Base-by-base conservation (phyloP, 73 alveolate species). In the Diophrys appendiculata region DNA sequence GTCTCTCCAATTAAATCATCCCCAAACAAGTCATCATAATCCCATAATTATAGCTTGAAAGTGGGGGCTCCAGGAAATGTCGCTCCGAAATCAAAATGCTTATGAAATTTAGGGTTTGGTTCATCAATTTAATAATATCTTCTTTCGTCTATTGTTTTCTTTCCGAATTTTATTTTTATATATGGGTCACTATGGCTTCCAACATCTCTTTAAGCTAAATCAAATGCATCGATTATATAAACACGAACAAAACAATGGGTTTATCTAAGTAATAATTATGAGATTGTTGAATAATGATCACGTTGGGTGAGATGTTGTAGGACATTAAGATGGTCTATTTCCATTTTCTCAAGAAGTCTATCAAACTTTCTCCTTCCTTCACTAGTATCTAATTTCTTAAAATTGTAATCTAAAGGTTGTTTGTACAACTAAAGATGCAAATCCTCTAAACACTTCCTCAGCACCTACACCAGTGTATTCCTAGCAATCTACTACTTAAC, bases 11-110 rank as follows among this genome's bases (percentile, higher is more conserved):
- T 67, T 29, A 28, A 43, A 43, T 43, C 60, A 43, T 43, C 60
- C 5, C 60, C 60, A 43, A 43, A 43, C 43, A 97, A 72, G 60
- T 94, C 97, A 90, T 97, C 98, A 77, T 92, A 91, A 87, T 97
- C 99, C 98, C 95, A 92, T 0, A 93, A 94, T 81, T 97, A 90
- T 2, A 97, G 81, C 29, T 68, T 77, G 1, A 97, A 72, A n/a
- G 95, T 92, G 13, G 97, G 81, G 52, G 96, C 97, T 0, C 99
- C 99, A 30, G 99, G 99, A 82, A 97, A 94, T 18, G 64, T 78
- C 3, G 98, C 87, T 35, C 86, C 86, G 29, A 76, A 76, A 25
- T 90, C 94, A 86, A 77, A 92, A 73, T 72, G 70, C 60, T 90
- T 91, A 65, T 79, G 75, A 76, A 33, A 30, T 13, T 64, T 52